A percentile compares a stretch with the other conserved stretches of the same genome.
These are phyloP conservation scores for Rasamsonia emersonii DNA, from an alignment of 2,329 filamentous ascomycete species.

Conservation along the genomic window DNA sequence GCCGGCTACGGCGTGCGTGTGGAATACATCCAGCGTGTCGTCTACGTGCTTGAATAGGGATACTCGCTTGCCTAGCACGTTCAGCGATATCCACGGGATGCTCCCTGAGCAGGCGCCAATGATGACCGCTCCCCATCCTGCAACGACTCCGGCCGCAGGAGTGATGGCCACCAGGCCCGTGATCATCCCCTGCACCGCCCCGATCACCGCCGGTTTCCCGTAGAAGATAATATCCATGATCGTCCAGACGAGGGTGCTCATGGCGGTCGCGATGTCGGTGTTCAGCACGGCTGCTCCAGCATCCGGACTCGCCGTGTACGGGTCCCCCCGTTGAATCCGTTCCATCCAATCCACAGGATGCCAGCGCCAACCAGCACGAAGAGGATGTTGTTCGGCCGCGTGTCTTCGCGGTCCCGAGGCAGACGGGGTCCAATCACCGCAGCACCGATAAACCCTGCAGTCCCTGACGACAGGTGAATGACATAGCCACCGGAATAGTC, in stretches of 20 bases:
- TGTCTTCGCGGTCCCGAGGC: constrained; percentile 36
- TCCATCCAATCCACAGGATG: constrained; percentile 46
- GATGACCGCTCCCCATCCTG: constrained; percentile 44
- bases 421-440: constrained; percentile 43
- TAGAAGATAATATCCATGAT: constrained; percentile 39
- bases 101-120: constrained; percentile 38
- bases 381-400: constrained; percentile 41
- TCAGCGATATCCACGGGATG: constrained; percentile 44
- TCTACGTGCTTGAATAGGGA: constrained; percentile 54
- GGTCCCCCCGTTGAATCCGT: constrained; percentile 48
- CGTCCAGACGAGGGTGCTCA: constrained; percentile 41
- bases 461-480: constrained; percentile 46
- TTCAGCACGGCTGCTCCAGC: constrained; percentile 45
- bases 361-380: constrained; percentile 40
- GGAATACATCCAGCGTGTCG: constrained; percentile 43
- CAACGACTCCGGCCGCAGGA: constrained; percentile 43
- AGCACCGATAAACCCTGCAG: constrained; percentile 37
- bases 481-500: constrained; percentile 48
- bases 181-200: constrained; percentile 45
- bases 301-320: constrained; percentile 43
- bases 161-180: constrained; percentile 46
- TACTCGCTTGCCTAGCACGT: constrained; percentile 36
- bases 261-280: constrained; percentile 43
- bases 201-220: constrained; percentile 43
- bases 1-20: constrained; percentile 43